Base-by-base conservation (phyloP, 2,329 filamentous ascomycete species). In the Paraphaeosphaeria minitans region DNA sequence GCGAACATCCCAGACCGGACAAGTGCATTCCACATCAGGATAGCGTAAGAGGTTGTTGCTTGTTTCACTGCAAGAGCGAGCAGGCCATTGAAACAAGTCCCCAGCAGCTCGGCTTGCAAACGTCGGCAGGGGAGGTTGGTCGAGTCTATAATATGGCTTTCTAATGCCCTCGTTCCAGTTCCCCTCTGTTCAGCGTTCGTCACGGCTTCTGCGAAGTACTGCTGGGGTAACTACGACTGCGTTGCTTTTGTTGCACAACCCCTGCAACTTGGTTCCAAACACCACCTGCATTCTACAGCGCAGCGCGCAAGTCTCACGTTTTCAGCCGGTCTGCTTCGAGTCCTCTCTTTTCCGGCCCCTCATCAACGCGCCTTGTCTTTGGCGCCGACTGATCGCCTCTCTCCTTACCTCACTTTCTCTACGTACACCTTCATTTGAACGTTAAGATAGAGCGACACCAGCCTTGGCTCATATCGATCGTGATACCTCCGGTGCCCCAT, bases 81-180 rank as follows among this genome's bases (percentile, higher is more conserved):
- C 46, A 49, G 46, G 29, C 46, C 19, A 16, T 49, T 49, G 46
- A 49, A 49, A 49, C 46, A 49, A 49, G 49, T 27, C 33, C 13
- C 21, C 46, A 49, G n/a, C 16, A 39, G 9, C 37, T 16, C 37
- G 4, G 37, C 46, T 33, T 35, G 14, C 16, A n/a, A 35, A 33
- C 12, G 29, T 13, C 27, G 21, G 13, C 46, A 24, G 27, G 46
- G 22, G 13, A 21, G 27, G 29, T 31, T 33, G 14, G 27, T 10
- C 14, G 41, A 41, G 49, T 14, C 33, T 52, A 52, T 52, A 52
- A 52, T 22, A 52, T 31, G 33, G n/a, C 22, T 33, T 41, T 27
- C 12, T 52, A 52, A 41, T 39, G 49, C 19, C 7, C 22, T 29
- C 33, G 14, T 33, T 33, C 39, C 49, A n/a, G 9, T 52, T 46